Percentiles rank a stretch among this genome's conserved stretches.
These are phyloP conservation scores for Venturia asperata DNA, from an alignment of 2,329 filamentous ascomycete species.

Conservation along the genomic window DNA sequence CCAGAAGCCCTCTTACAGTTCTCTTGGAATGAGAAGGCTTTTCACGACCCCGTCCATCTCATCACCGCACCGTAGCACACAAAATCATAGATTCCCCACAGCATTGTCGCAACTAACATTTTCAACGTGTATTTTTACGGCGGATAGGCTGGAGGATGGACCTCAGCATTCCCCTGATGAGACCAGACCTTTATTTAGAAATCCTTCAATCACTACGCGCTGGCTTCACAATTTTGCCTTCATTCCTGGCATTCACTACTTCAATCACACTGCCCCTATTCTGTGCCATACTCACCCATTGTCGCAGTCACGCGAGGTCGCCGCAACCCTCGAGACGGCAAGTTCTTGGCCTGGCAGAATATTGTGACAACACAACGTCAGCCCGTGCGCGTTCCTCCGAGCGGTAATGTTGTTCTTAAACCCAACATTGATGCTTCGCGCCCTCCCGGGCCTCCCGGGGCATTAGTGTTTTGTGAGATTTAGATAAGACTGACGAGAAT, in stretches of 20 bases:
- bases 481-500: no score
- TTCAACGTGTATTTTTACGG: conserved; percentile 3
- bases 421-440: neutral
- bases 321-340: neutral
- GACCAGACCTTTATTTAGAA: conserved; percentile 8
- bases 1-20: neutral
- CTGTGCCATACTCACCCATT: neutral
- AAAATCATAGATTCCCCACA: conserved; percentile 9
- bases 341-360: no score
- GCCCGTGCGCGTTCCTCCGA: neutral
- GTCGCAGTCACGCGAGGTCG: neutral
- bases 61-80: neutral
- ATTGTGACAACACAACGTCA: neutral
- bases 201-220: neutral
- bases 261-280: neutral
- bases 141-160: conserved; percentile 1
- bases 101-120: neutral
- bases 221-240: neutral
- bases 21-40: neutral
- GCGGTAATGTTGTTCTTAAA: neutral
- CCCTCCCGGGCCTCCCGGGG: neutral
- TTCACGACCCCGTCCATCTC: conserved; percentile 1
- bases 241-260: neutral
- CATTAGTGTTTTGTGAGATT: no score
- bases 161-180: neutral